Evolutionary conservation across 768 basidiomycete genomes (phyloP), one percentile per base, ranked within the genome.

Genomic region (Auriscalpium vulgare): DNA sequence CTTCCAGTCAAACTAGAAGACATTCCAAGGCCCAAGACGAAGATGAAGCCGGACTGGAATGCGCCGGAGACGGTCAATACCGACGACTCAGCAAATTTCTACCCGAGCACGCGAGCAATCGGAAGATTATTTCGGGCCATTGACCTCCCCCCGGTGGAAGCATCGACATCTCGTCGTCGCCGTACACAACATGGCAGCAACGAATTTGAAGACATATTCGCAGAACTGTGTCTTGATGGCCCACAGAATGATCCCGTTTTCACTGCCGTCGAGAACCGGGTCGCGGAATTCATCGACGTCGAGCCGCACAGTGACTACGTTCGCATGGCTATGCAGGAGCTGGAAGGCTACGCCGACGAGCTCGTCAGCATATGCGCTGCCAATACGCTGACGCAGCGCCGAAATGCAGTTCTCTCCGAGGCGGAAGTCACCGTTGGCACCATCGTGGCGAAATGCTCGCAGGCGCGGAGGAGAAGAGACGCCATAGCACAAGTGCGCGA

Each of bases 371-470:
- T 83, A 14, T 83, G 81, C 57, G 63, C 69, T 35, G 66, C 70
- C 14, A 70, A 80, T 64, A 75, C 76, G 2, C 68, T 84, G 0
- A 79, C 77, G 2, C 69, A 71, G 50, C 61, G 65, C n/a, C 72
- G 70, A 34, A 68, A 53, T 37, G 69, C 73, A 1, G 70, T 72
- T 51, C 69, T 86, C 2, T 78, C 78, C 10, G 84, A 87, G 62
- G 84, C 81, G 63, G 87, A 87, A 65, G 82, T 78, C 0, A 68
- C 84, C 2, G 66, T 86, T 16, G 86, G 87, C 0, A 85, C 85
- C 0, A 87, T 87, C 56, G 71, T 79, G 0, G 82, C 83, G 17
- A 83, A 83, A 56, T 80, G 74, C 11, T 78, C 82, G 0, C 82
- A 86, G 61, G 76, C 78, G 11, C 74, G 81, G 9, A 74, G 71